A percentile compares a stretch with the other conserved stretches of the same genome.
Evolutionary conservation across 2,329 filamentous ascomycete genomes (phyloP).

Genomic region (Colletotrichum horii): DNA sequence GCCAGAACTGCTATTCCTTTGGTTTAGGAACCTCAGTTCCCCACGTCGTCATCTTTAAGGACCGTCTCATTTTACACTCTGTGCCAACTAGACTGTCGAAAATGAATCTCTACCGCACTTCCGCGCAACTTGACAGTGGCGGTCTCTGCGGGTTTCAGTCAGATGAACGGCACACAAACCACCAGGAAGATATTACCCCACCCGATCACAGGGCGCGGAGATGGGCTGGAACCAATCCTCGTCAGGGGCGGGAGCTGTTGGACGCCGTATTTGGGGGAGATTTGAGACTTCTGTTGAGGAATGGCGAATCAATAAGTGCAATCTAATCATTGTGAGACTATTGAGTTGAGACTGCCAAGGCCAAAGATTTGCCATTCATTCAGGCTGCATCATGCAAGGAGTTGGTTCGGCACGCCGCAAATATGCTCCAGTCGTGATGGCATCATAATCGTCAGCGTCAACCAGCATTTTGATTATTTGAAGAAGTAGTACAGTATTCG

Average conservation of each 20-base stretch:
- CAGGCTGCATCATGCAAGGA: not conserved
- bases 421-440: not conserved
- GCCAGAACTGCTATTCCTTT: not conserved
- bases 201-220: not conserved
- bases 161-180: not conserved
- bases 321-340: not conserved
- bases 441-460: not conserved
- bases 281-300: not conserved
- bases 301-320: not conserved
- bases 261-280: not conserved
- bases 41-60: not conserved
- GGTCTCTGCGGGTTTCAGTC: not conserved
- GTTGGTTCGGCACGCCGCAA: not conserved
- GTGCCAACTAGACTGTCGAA: not conserved
- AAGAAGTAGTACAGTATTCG: fast-evolving
- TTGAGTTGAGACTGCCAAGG: not conserved
- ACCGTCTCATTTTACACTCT: not conserved
- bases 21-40: not conserved
- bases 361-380: not conserved
- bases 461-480: not conserved
- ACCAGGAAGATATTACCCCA: not conserved
- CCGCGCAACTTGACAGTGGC: not conserved
- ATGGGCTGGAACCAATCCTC: not conserved
- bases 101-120: not conserved
- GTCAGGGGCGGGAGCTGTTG: not conserved